Evolutionary conservation across 2,329 filamentous ascomycete genomes (phyloP), one percentile per base, ranked within the genome.

Genomic region (Teratosphaeria destructans): DNA sequence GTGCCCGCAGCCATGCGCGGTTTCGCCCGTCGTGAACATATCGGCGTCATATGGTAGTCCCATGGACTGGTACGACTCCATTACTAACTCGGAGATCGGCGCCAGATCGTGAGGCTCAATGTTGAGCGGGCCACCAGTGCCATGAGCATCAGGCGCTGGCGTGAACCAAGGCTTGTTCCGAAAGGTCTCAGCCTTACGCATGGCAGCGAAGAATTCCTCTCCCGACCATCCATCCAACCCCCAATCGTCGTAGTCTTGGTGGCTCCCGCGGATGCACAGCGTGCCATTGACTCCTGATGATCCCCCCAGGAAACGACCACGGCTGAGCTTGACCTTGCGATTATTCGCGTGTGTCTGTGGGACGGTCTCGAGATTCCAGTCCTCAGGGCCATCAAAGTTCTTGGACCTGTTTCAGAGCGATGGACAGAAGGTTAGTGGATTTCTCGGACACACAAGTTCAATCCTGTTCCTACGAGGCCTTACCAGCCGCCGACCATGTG

Each of bases 221-320:
- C 67, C 67, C 52, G 57, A 65, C 66, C 66, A 70, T 47, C 66
- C 67, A 10, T 64, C 63, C n/a, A 70, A 63, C 3, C 62, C 64
- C 67, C 67, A 70, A 35, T 68, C 67, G 52, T 69, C 67, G 59
- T 74, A 78, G 54, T 78, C 76, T 60, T 77, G 75, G 60, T 74
- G 75, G 27, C 67, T 67, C 5, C 76, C 76, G 6, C 75, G 72
- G 37, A 78, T 69, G 59, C 74, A 77, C 23, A 78, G 70, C 0
- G 75, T 78, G 23, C 75, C 76, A 61, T 78, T 78, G 57, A 72
- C 73, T 8, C 76, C 76, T 64, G 73, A 76, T 55, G 68, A 73
- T 16, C 75, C 76, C 12, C 76, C 74, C 2, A 78, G 67, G 58
- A 77, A 77, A 27, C 72, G 72, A 3, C 77, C 76, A 57, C 77